Evolutionary conservation across 306 rosid genomes (phyloP).

Genomic region (Inga oerstediana): DNA sequence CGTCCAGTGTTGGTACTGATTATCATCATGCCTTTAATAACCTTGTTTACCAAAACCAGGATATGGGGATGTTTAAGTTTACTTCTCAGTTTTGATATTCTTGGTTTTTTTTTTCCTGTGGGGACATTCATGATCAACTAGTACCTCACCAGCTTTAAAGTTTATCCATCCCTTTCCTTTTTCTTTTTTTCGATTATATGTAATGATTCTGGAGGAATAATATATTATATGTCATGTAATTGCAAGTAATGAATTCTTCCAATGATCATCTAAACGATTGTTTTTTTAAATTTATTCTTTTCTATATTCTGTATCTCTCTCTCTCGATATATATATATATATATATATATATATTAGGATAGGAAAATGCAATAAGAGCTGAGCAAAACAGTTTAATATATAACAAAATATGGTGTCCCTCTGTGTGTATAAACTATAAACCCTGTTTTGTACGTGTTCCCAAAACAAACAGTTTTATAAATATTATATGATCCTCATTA

Average conservation of each 20-base stretch:
- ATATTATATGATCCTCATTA: neutral
- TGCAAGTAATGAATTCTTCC: constrained; percentile 11
- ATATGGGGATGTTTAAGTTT: constrained; percentile 27
- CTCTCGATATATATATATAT: no score
- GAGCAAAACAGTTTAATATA: neutral
- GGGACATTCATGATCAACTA: neutral
- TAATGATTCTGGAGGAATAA: neutral
- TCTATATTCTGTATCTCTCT: neutral
- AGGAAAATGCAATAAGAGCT: neutral
- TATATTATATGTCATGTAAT: neutral
- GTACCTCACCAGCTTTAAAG: constrained; percentile 9
- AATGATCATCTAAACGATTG: neutral
- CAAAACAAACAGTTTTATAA: neutral
- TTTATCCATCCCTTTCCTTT: neutral
- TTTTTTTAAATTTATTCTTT: neutral
- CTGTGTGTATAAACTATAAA: neutral
- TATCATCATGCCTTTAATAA: neutral
- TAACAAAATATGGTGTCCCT: neutral
- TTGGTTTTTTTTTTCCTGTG: neutral
- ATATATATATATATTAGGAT: no score
- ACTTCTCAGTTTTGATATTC: neutral
- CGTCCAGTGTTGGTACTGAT: neutral
- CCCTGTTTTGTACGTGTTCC: neutral
- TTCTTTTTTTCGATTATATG: neutral
- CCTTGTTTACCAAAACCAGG: constrained; percentile 22